Percentiles rank a stretch among this genome's conserved stretches.
Conservation (phyloP, 2,329 filamentous ascomycete species). For the Pezicula radicicola region DNA sequence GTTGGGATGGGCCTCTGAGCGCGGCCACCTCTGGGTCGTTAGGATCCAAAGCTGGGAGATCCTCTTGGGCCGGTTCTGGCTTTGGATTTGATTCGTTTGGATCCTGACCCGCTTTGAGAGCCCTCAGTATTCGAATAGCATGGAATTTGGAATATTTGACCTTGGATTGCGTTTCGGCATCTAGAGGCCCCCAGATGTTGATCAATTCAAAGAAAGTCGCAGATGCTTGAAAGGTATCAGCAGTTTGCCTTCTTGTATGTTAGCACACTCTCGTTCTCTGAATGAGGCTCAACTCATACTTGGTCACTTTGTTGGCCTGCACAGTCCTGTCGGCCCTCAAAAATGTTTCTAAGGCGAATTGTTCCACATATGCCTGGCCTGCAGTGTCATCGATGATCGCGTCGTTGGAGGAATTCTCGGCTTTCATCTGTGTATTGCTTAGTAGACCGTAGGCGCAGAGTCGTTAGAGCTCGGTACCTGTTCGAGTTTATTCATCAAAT, state of each 20-base stretch:
- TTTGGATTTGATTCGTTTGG: constrained; percentile 89
- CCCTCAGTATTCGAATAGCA: constrained; percentile 84
- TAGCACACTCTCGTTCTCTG: constrained; percentile 2
- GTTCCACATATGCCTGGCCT: constrained; percentile 88
- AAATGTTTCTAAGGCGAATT: constrained; percentile 89
- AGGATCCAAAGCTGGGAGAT: constrained; percentile 50
- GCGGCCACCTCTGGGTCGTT: constrained; percentile 63
- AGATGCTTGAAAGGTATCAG: constrained; percentile 89
- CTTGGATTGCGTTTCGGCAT: constrained; percentile 76
- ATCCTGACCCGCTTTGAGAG: constrained; percentile 85
- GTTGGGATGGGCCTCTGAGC: constrained; percentile 43
- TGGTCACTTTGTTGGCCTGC: constrained; percentile 77
- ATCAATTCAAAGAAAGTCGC: constrained; percentile 88
- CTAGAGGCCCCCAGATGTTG: constrained; percentile 75
- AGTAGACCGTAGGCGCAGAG: neutral
- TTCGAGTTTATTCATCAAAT: constrained; percentile 89
- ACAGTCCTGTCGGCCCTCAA: constrained; percentile 79
- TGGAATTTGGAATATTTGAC: constrained; percentile 98
- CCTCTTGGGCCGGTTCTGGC: constrained; percentile 38
- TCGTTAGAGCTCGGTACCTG: constrained; percentile 44
- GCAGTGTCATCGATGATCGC: constrained; percentile 81
- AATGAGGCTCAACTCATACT: constrained; percentile 52
- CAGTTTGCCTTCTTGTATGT: constrained; percentile 66
- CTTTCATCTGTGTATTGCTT: constrained; percentile 55
- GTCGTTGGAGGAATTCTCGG: constrained; percentile 71